Evolutionary conservation across 306 rosid genomes (phyloP).

Genomic region (Quercus mongolica): DNA sequence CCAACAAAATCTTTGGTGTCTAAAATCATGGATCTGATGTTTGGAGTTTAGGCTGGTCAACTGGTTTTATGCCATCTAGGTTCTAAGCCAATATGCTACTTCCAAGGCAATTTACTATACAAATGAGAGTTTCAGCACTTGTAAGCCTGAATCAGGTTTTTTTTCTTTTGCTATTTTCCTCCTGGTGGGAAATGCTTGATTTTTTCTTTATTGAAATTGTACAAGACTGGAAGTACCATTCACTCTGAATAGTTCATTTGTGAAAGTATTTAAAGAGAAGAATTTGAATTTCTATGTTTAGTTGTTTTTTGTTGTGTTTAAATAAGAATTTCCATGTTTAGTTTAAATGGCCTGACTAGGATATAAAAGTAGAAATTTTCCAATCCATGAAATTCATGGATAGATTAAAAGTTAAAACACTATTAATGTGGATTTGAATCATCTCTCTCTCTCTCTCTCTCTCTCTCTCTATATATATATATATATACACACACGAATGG

Average conservation of each 20-base stretch:
- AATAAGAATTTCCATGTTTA: no score
- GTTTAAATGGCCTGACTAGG: no score
- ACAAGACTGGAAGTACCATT: background rate
- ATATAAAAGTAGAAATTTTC: no score
- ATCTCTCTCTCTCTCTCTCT: no score
- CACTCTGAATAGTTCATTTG: background rate
- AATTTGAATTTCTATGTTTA: no score
- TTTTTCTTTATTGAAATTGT: background rate
- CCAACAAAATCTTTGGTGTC: slow-evolving; percentile 86
- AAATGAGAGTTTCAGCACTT: background rate
- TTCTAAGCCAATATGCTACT: background rate
- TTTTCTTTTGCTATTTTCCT: background rate
- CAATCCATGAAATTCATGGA: no score
- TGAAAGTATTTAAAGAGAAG: background rate
- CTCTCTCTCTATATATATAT: no score
- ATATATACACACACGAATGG: no score
- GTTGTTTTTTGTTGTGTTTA: no score
- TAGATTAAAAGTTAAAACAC: no score
- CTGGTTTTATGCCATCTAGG: background rate
- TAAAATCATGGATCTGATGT: slow-evolving; percentile 92
- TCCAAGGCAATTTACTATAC: background rate
- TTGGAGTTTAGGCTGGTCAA: slow-evolving; percentile 63
- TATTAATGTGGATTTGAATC: no score
- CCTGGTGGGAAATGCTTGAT: background rate
- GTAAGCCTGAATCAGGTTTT: background rate